Evolutionary conservation across 106 monocot species (phyloP), one percentile per base, ranked within the genome.

Genomic region (Allium sativum): DNA sequence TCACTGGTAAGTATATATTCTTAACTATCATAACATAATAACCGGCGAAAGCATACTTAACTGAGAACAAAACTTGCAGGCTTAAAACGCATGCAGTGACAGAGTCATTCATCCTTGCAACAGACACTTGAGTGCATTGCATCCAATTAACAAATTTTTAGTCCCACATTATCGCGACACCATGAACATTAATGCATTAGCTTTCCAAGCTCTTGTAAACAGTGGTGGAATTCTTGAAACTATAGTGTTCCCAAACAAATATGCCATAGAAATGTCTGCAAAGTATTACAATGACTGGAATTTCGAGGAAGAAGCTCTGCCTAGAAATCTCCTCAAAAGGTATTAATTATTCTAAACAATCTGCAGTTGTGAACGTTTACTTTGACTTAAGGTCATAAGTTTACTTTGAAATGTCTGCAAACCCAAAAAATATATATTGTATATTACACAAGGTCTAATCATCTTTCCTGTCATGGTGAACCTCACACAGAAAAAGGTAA

Each of bases 151-250:
- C 79, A 93, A 88, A 73, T 88, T 93, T 11, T 74, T 93, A 44
- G 55, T 44, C 56, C 93, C 93, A 3, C 93, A 93, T 72, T 88
- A 73, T 68, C 77, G 70, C 7, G 88, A 93, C 73, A 93, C 88
- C 14, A 85, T 93, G 93, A 88, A 75, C 74, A 93, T 93, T 21
- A 93, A 93, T 65, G 93, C 88, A 19, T 59, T 84, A 14, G 93
- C 82, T 12, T 81, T 84, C 5, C 93, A 93, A 65, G 61, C 64
- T 7, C 84, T 93, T 56, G 79, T 88, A 79, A 93, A 76, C 50
- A 84, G 72, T 12, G 84, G 77, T 17, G 93, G 93, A 21, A 52
- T 88, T 52, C 31, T 88, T 0, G 93, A 93, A 67, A 7, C 14
- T 12, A 79, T 78, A n/a, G 67, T 84, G 20, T 84, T 88, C 67